These are phyloP conservation scores for Hyaloperonospora brassicae DNA, from an alignment of 352 stramenopile species.

Conservation along the genomic window DNA sequence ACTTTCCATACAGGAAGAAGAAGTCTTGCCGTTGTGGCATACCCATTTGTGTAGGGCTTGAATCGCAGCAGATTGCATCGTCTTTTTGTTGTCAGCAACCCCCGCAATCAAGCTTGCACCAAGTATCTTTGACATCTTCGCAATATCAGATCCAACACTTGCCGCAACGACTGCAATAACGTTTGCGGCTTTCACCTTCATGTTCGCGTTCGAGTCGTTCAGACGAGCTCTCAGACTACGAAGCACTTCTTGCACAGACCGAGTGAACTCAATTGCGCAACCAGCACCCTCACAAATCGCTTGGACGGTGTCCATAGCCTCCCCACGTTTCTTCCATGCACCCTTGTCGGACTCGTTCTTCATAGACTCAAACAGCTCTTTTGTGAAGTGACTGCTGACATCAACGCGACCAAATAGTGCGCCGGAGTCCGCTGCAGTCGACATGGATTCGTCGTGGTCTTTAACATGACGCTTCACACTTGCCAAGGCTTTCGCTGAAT, in stretches of 20 bases:
- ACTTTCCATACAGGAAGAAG: constrained; percentile 57
- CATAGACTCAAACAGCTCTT: constrained; percentile 80
- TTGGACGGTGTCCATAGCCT: constrained; percentile 74
- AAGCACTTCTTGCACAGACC: constrained; percentile 69
- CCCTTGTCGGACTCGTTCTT: constrained; percentile 80
- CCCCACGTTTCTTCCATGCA: constrained; percentile 78
- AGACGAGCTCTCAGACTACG: constrained; percentile 68
- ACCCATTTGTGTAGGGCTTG: constrained; percentile 83
- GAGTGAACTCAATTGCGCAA: constrained; percentile 78
- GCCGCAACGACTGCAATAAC: constrained; percentile 72
- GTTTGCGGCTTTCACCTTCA: constrained; percentile 81
- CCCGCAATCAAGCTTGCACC: constrained; percentile 57
- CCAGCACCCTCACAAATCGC: constrained; percentile 68
- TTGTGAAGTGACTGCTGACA: constrained; percentile 74
- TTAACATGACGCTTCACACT: constrained; percentile 67
- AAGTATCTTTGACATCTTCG: constrained; percentile 77
- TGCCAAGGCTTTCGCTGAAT: constrained; percentile 44
- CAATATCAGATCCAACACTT: constrained; percentile 67
- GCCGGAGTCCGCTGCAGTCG: constrained; percentile 34
- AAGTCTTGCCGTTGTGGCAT: constrained; percentile 63
- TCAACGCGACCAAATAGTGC: constrained; percentile 70
- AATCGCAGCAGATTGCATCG: constrained; percentile 70
- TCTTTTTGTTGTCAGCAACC: constrained; percentile 85
- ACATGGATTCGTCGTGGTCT: constrained; percentile 39
- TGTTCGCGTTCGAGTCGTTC: constrained; percentile 79